Evolutionary conservation across 805 yeast species (phyloP).

Genomic region (Starmerella bombicola): DNA sequence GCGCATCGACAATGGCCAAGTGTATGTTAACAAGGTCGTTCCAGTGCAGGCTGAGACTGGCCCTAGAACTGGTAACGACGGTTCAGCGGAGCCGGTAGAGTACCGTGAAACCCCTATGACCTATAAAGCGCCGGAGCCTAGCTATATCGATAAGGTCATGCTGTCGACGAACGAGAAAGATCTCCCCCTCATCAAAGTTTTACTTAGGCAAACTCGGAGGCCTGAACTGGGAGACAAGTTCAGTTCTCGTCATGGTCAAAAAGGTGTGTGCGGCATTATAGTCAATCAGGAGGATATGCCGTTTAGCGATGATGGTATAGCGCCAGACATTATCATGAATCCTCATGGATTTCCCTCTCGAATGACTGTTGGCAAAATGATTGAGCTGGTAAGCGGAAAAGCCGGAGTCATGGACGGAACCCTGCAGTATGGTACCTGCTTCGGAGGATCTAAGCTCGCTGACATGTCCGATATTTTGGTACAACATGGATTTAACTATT

Average conservation of each 20-base stretch:
- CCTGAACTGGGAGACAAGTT: slow-evolving; percentile 97
- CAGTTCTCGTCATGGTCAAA: slow-evolving; percentile 95
- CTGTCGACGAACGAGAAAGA: slow-evolving; percentile 92
- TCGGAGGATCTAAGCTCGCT: slow-evolving; percentile 92
- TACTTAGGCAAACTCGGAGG: slow-evolving; percentile 87
- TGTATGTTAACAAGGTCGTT: slow-evolving; percentile 82
- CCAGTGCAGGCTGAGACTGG: slow-evolving; percentile 55
- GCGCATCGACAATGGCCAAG: slow-evolving; percentile 82
- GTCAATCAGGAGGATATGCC: slow-evolving; percentile 96
- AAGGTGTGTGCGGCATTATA: slow-evolving; percentile 98
- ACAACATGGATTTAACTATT: slow-evolving; percentile 82
- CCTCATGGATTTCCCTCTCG: slow-evolving; percentile 99
- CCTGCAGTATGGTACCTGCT: slow-evolving; percentile 92
- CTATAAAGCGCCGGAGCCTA: slow-evolving; percentile 90
- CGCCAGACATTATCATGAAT: slow-evolving; percentile 94
- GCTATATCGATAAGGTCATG: slow-evolving; percentile 94
- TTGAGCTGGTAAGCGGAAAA: slow-evolving; percentile 89
- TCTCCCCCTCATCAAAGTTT: slow-evolving; percentile 83
- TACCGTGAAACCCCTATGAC: slow-evolving; percentile 84
- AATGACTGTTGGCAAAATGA: slow-evolving; percentile 99
- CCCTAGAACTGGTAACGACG: neutral
- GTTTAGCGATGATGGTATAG: slow-evolving; percentile 79
- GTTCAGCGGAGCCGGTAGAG: slow-evolving; percentile 36
- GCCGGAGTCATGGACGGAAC: slow-evolving; percentile 92
- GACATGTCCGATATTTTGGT: slow-evolving; percentile 88